Conservation (phyloP, 805 yeast genomes). For the Wickerhamiella slavikovae region DNA sequence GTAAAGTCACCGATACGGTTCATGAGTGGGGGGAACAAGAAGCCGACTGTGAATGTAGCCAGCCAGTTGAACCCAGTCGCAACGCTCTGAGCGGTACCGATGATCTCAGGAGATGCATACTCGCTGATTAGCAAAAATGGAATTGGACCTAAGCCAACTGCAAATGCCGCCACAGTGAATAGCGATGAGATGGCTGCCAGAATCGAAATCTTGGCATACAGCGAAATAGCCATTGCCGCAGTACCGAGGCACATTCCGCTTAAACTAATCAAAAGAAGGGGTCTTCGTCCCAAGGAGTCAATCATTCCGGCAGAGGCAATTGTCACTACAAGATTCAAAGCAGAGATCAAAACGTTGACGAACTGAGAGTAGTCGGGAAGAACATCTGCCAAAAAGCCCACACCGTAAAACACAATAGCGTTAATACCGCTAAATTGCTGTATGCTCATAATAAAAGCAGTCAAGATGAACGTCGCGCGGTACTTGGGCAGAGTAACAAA, state of each 20-base stretch:
- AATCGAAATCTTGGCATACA: conserved; percentile 25
- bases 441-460: conserved; percentile 52
- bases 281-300: conserved; percentile 59
- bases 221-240: conserved; percentile 44
- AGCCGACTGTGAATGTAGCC: conserved; percentile 61
- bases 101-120: conserved; percentile 62
- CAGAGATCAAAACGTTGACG: conserved; percentile 58
- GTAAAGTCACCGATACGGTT: conserved; percentile 53
- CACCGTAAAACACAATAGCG: conserved; percentile 84
- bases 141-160: conserved; percentile 86
- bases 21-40: conserved; percentile 55
- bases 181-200: conserved; percentile 46
- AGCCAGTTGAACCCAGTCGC: conserved; percentile 86
- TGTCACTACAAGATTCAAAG: conserved; percentile 57
- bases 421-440: conserved; percentile 92
- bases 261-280: conserved; percentile 46
- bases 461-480: conserved; percentile 37
- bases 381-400: conserved; percentile 48
- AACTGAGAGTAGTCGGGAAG: conserved; percentile 52
- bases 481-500: conserved; percentile 35
- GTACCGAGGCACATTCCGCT: conserved; percentile 48
- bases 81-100: conserved; percentile 77
- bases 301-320: conserved; percentile 51
- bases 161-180: conserved; percentile 64
- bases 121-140: conserved; percentile 81